phyloP scores from a whole-genome alignment of 495 filamentous ascomycete species.

The Beverwykella pulmonaria region DNA sequence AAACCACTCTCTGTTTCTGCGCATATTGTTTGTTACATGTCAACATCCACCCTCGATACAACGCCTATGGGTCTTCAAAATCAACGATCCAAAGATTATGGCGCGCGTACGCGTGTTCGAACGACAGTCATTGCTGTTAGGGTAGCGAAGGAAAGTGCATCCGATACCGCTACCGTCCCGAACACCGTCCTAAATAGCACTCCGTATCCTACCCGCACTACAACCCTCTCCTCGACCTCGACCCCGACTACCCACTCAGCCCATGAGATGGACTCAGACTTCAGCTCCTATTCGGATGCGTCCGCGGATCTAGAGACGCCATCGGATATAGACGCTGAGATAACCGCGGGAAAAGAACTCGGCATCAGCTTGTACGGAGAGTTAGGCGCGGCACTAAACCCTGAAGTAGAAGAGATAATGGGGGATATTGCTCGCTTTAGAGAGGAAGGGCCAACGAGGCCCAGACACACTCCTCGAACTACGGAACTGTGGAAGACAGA shows the following conservation, averaged over 20 bases:
- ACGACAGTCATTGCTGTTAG: no score
- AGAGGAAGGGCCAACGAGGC: slow-evolving; percentile 13
- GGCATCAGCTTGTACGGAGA: not conserved
- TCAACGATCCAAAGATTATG: no score
- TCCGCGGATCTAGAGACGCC: no score
- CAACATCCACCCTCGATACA: no score
- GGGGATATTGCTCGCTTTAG: slow-evolving; percentile 8
- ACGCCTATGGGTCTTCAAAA: no score
- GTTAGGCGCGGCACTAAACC: slow-evolving; percentile 6
- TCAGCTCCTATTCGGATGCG: not conserved
- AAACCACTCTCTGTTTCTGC: not conserved
- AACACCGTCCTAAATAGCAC: no score
- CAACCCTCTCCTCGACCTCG: no score
- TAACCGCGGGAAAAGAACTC: not conserved
- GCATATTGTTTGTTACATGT: no score
- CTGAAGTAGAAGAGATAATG: slow-evolving; percentile 17
- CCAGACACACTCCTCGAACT: not conserved
- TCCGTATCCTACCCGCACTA: not conserved
- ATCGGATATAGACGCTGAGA: not conserved
- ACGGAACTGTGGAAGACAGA: slow-evolving; percentile 19
- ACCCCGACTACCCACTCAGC: no score
- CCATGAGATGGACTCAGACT: not conserved
- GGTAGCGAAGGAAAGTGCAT: no score
- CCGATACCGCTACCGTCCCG: no score
- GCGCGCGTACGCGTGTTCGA: no score